A percentile compares a stretch with the other conserved stretches of the same genome.
phyloP scores from a whole-genome alignment of 352 stramenopile species.

The Phytopythium helicoides region DNA sequence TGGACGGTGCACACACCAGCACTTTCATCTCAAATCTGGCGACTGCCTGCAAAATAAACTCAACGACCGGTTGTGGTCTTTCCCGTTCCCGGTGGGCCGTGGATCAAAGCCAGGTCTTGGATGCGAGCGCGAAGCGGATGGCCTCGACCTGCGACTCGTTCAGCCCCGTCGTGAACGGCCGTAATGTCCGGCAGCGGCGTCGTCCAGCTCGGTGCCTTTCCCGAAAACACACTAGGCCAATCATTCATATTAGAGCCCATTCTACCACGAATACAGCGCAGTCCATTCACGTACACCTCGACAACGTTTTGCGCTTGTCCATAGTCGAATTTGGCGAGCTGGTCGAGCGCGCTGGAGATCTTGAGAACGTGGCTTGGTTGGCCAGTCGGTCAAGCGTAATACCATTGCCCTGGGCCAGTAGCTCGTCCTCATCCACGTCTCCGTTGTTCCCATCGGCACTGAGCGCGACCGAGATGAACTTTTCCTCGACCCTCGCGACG shows the following conservation, averaged over 20 bases:
- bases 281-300: slow-evolving; percentile 47
- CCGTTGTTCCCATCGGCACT: slow-evolving; percentile 47
- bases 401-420: slow-evolving; percentile 18
- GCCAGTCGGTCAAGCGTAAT: slow-evolving; percentile 79
- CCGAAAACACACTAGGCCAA: slow-evolving; percentile 52
- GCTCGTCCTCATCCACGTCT: slow-evolving; percentile 50
- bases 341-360: slow-evolving; percentile 56
- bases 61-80: slow-evolving; percentile 98
- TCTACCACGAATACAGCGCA: not conserved
- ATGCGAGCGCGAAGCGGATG: slow-evolving; percentile 78
- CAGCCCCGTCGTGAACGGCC: slow-evolving; percentile 47
- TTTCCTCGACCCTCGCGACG: slow-evolving; percentile 61
- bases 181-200: slow-evolving; percentile 43
- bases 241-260: not conserved
- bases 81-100: slow-evolving; percentile 91
- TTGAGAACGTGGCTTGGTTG: slow-evolving; percentile 88
- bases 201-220: slow-evolving; percentile 44
- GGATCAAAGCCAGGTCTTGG: slow-evolving; percentile 89
- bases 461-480: slow-evolving; percentile 53
- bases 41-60: slow-evolving; percentile 95
- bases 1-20: slow-evolving; percentile 96
- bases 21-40: slow-evolving; percentile 83
- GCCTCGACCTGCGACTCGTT: slow-evolving; percentile 79
- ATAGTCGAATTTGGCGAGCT: slow-evolving; percentile 62
- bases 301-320: slow-evolving; percentile 55